Conservation (phyloP, 306 rosid genomes). For the Vigna radiata region DNA sequence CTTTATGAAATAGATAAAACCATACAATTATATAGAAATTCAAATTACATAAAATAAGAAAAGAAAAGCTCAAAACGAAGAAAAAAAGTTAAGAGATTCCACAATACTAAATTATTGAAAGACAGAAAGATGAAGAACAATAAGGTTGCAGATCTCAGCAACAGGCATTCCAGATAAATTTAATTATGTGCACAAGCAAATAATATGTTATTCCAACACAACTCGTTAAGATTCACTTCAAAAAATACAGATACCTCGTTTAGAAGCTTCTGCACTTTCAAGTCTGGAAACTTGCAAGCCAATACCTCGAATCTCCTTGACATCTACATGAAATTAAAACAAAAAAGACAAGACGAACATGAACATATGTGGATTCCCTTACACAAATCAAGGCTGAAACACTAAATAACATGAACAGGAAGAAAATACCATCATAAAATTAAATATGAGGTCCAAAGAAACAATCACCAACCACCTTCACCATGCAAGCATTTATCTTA, state of each 20-base stretch:
- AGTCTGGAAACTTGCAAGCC: constrained; percentile 95
- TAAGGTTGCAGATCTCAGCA: constrained; percentile 36
- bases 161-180: constrained; percentile 2
- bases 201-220: constrained; percentile 18
- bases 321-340: constrained; percentile 61
- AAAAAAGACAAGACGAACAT: constrained; percentile 35
- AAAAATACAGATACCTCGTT: constrained; percentile 66
- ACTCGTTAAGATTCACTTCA: constrained; percentile 10
- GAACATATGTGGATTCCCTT: constrained; percentile 23
- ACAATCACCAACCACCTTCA: neutral
- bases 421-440: constrained; percentile 14
- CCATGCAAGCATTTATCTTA: constrained; percentile 29
- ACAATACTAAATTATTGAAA: constrained; percentile 4
- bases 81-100: constrained; percentile 28
- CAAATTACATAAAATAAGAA: neutral
- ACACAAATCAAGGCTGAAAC: constrained; percentile 25
- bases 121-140: neutral
- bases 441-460: neutral
- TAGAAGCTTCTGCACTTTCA: constrained; percentile 67
- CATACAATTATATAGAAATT: constrained; percentile 18
- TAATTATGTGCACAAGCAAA: neutral
- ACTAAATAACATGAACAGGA: constrained; percentile 24
- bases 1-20: constrained; percentile 48
- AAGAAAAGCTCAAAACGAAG: constrained; percentile 22
- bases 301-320: constrained; percentile 92